phyloP scores from a whole-genome alignment of 768 basidiomycete species.

The Pholiota microspora region DNA sequence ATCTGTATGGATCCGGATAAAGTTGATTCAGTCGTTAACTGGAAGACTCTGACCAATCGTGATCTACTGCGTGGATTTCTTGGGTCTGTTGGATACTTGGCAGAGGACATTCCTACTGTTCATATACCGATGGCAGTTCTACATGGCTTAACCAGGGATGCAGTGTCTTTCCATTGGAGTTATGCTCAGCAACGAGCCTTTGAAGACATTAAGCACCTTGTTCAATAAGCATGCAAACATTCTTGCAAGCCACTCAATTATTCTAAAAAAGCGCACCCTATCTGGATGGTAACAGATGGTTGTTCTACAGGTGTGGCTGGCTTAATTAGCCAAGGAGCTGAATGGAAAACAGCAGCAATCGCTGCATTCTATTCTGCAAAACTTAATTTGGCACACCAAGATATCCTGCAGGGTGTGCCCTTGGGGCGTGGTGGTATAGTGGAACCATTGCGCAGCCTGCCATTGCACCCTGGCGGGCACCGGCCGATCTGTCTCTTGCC shows the following conservation, averaged over 20 bases:
- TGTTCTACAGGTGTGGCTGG: slow-evolving; percentile 25
- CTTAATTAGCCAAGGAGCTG: slow-evolving; percentile 17
- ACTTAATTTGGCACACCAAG: slow-evolving; percentile 28
- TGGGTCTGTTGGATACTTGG: slow-evolving; percentile 21
- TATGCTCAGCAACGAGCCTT: slow-evolving; percentile 26
- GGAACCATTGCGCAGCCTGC: too few species aligned
- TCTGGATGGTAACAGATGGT: slow-evolving; percentile 27
- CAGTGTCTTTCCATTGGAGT: slow-evolving; percentile 17
- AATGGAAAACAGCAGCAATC: slow-evolving; percentile 19
- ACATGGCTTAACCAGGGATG: slow-evolving; percentile 13
- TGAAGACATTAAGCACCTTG: slow-evolving; percentile 25
- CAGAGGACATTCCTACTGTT: slow-evolving; percentile 25
- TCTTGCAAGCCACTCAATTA: slow-evolving; percentile 15
- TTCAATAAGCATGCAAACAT: slow-evolving; percentile 15
- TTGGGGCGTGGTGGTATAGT: too few species aligned
- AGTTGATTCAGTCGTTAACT: slow-evolving; percentile 31
- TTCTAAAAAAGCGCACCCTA: slow-evolving; percentile 6
- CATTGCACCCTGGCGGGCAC: too few species aligned
- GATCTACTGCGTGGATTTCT: slow-evolving; percentile 30
- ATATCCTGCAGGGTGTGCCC: too few species aligned
- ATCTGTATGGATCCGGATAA: slow-evolving; percentile 41
- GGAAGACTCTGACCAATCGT: slow-evolving; percentile 27
- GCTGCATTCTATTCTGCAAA: slow-evolving; percentile 32
- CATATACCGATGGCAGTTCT: slow-evolving; percentile 34
- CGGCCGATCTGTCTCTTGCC: too few species aligned